Evolutionary conservation across 257 asterid genomes (phyloP).

Genomic region (Jaltomata sinuosa): DNA sequence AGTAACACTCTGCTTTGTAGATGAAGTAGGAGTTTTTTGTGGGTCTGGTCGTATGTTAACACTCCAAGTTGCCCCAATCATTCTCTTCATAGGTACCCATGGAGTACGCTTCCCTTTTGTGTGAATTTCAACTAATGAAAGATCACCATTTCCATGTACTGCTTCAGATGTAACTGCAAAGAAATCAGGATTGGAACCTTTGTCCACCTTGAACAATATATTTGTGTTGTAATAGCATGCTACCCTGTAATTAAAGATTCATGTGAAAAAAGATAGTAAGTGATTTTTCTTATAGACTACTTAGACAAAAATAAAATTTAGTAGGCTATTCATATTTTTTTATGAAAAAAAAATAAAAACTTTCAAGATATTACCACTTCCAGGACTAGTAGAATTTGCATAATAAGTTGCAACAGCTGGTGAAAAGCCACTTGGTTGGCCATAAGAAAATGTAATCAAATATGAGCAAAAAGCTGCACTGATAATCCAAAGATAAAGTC

Average conservation of each 20-base stretch:
- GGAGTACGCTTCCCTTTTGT: background rate
- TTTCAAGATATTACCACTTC: background rate
- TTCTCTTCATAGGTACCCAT: background rate
- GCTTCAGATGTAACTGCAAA: background rate
- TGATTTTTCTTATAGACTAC: too few relatives aligned
- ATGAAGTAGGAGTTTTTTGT: background rate
- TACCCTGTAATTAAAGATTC: background rate
- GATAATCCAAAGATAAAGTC: background rate
- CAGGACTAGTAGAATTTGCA: background rate
- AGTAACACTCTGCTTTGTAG: background rate
- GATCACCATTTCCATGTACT: background rate
- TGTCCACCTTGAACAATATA: background rate
- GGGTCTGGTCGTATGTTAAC: background rate
- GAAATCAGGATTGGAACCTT: background rate
- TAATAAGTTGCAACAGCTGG: constrained; percentile 3
- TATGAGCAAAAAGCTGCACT: background rate
- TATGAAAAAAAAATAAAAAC: background rate
- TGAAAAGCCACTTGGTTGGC: background rate
- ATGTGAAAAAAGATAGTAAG: too few relatives aligned
- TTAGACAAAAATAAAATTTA: too few relatives aligned
- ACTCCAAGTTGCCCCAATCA: background rate
- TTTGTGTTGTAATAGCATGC: background rate
- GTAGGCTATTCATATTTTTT: background rate
- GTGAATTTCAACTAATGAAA: background rate
- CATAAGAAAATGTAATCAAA: background rate